These are phyloP conservation scores for Funneliformis geosporum DNA, from an alignment of 192 early-diverging fungal genomes.

Conservation along the genomic window DNA sequence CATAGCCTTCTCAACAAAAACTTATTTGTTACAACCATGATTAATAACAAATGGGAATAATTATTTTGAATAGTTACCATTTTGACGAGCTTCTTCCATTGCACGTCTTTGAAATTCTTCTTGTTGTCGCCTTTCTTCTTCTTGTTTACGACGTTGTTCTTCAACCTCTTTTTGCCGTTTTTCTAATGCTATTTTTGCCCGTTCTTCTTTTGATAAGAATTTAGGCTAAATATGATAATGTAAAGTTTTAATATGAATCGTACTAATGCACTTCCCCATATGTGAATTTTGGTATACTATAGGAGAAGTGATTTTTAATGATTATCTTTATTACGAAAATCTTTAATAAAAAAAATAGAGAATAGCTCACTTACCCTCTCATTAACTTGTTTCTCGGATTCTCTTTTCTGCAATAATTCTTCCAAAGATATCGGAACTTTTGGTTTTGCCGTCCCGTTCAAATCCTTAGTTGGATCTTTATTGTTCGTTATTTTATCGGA, in stretches of 20 bases:
- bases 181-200: conserved; percentile 84
- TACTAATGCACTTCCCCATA: no score
- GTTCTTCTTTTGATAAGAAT: conserved; percentile 91
- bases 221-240: conserved; percentile 51
- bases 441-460: background rate
- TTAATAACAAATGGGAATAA: background rate
- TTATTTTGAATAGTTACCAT: conserved; percentile 23
- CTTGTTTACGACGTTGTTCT: conserved; percentile 59
- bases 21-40: background rate
- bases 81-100: conserved; percentile 47
- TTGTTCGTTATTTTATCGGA: conserved; percentile 21
- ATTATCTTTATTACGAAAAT: background rate
- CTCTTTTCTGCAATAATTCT: conserved; percentile 69
- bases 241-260: background rate
- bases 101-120: conserved; percentile 57
- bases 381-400: conserved; percentile 60
- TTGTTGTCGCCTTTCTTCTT: conserved; percentile 61
- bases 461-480: conserved; percentile 24
- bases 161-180: conserved; percentile 80
- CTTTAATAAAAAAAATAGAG: no score
- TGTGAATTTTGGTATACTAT: no score
- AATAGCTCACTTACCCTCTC: conserved; percentile 52
- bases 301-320: background rate
- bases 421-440: conserved; percentile 76
- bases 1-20: conserved; percentile 4